Percentiles rank a stretch among this genome's conserved stretches.
These are phyloP conservation scores for Elaeagnus macrophylla DNA, from an alignment of 306 rosid genomes.

Conservation along the genomic window DNA sequence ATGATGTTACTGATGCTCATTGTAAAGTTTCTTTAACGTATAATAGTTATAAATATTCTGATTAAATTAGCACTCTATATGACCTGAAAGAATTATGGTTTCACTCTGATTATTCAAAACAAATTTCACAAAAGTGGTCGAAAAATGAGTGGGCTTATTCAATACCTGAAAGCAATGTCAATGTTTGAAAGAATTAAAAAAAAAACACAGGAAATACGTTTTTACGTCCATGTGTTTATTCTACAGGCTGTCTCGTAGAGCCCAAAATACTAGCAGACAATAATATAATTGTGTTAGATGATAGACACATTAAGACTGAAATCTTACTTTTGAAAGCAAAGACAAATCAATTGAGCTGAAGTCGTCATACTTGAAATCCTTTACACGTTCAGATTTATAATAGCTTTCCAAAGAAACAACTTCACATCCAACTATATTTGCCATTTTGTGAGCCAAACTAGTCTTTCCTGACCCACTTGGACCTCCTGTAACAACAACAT, in stretches of 20 bases:
- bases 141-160: too few species aligned
- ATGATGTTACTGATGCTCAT: too few species aligned
- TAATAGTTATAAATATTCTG: too few species aligned
- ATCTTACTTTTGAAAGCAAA: conserved; percentile 75
- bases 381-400: conserved; percentile 66
- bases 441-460: conserved; percentile 99
- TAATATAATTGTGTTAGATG: background rate
- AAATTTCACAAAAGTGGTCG: too few species aligned
- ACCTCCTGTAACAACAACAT: conserved; percentile 64
- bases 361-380: conserved; percentile 90
- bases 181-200: too few species aligned
- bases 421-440: conserved; percentile 95
- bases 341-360: conserved; percentile 78
- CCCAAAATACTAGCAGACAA: background rate
- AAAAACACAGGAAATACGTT: too few species aligned
- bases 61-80: too few species aligned
- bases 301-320: background rate
- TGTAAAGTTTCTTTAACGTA: too few species aligned
- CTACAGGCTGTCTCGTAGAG: conserved; percentile 1
- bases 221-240: background rate
- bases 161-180: too few species aligned
- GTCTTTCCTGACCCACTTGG: conserved; percentile 99
- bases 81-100: too few species aligned
- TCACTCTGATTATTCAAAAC: too few species aligned
- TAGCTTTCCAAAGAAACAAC: conserved; percentile 92